Evolutionary conservation across 2,329 filamentous ascomycete species (phyloP).

Genomic region (Pezicula neosporulosa): DNA sequence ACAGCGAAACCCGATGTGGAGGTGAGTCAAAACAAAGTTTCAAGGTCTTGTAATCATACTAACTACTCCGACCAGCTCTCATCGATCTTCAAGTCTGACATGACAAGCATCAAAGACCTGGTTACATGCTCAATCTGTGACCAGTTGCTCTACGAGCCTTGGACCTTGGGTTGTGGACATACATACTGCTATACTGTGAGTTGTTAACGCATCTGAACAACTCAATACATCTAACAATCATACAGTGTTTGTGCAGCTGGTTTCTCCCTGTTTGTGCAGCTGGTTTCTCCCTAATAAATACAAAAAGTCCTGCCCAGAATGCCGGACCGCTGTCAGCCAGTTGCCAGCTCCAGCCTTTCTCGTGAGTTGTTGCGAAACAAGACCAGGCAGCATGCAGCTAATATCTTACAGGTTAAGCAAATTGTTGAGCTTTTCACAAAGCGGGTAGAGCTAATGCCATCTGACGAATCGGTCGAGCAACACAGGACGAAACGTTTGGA

Average conservation of each 20-base stretch:
- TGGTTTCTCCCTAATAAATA: conserved; percentile 38
- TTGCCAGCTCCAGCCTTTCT: conserved; percentile 63
- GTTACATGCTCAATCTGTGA: conserved; percentile 68
- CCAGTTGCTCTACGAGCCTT: conserved; percentile 66
- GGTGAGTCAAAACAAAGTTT: too few relatives aligned
- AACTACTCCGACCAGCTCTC: conserved; percentile 16
- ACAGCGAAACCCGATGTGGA: too few relatives aligned
- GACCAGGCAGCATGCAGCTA: background rate
- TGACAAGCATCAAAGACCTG: conserved; percentile 56
- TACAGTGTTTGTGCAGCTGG: conserved; percentile 31
- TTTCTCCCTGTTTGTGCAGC: conserved; percentile 31
- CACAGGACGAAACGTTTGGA: conserved; percentile 54
- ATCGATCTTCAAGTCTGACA: conserved; percentile 38
- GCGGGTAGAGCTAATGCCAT: conserved; percentile 56
- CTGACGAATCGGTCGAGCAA: conserved; percentile 60
- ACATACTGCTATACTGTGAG: conserved; percentile 68
- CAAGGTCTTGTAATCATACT: background rate
- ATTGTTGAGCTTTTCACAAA: conserved; percentile 60
- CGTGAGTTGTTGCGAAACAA: conserved; percentile 33
- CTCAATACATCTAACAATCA: conserved; percentile 11
- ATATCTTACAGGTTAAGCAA: conserved; percentile 51
- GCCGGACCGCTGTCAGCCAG: conserved; percentile 53
- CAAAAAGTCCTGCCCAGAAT: conserved; percentile 68
- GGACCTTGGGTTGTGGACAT: conserved; percentile 64
- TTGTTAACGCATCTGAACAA: conserved; percentile 4